Conservation (phyloP, 106 monocot species). For the Dioscorea zingiberensis region DNA sequence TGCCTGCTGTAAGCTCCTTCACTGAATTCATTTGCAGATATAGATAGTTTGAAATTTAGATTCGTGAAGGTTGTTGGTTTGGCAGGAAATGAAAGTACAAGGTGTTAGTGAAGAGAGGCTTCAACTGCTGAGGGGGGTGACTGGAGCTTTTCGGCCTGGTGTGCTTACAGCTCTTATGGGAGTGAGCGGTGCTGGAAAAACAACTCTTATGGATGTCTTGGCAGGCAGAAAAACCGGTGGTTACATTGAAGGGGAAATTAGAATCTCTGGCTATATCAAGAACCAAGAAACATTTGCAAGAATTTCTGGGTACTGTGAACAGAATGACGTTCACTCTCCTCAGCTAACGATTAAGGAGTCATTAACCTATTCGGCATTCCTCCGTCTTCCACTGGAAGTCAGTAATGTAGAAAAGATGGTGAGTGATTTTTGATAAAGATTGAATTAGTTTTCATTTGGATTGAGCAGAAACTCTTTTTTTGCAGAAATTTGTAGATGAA, state of each 20-base stretch:
- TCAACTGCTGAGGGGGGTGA: conserved; percentile 48
- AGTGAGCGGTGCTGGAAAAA: conserved; percentile 75
- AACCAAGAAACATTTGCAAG: conserved; percentile 65
- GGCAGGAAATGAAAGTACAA: conserved; percentile 67
- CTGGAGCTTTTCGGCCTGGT: conserved; percentile 63
- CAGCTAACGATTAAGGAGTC: conserved; percentile 66
- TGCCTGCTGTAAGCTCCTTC: conserved; percentile 48
- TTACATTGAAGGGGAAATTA: conserved; percentile 60
- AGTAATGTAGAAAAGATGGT: conserved; percentile 37
- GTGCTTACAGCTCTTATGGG: conserved; percentile 74
- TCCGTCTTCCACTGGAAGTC: conserved; percentile 53
- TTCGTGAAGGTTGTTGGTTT: not conserved
- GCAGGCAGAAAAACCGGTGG: conserved; percentile 78
- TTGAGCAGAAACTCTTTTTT: not conserved
- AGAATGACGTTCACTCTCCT: conserved; percentile 73
- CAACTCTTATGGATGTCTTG: conserved; percentile 79
- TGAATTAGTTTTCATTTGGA: not conserved
- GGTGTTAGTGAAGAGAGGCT: conserved; percentile 46
- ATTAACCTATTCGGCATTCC: conserved; percentile 59
- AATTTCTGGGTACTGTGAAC: conserved; percentile 75
- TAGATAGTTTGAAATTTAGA: not conserved
- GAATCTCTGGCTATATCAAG: conserved; percentile 62
- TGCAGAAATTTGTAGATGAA: conserved; percentile 43
- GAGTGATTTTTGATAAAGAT: not conserved
- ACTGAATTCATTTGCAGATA: not conserved